Base-by-base conservation (phyloP, 2,329 filamentous ascomycete species). In the Diaporthe australafricana region DNA sequence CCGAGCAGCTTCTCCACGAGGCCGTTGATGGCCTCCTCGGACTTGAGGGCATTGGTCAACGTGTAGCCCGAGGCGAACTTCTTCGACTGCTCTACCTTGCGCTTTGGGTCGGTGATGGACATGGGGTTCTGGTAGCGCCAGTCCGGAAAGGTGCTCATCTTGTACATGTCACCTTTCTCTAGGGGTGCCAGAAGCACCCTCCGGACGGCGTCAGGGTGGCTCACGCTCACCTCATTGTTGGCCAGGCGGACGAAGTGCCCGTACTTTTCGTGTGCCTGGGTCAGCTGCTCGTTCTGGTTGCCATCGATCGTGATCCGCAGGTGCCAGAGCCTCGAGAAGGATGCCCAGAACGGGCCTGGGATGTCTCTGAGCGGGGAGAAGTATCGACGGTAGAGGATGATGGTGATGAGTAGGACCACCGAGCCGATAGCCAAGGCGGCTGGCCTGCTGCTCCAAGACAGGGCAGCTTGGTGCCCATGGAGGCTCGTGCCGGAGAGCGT, bases 111-210 rank as follows among this genome's bases (percentile, higher is more conserved):
- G 22, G 79, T 72, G 66, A 80, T 80, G 3, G 81, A 80, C 84
- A 85, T 85, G 52, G 79, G 80, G 40, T 80, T 82, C 27, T 82
- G 76, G 70, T 81, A 83, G 30, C 79, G 80, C 47, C 80, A 78
- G 74, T 85, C 82, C 14, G 83, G 83, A 27, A 84, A 72, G 11
- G 78, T 78, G 27, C 83, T 76, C 32, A 82, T 76, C 7, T 78
- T 76, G 74, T 83, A 83, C 79, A 78, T 81, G 45, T 55, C 38
- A 16, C 50, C 65, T 17, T 70, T 70, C 25, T 70, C 27, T 16
- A 70, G 38, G 20, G 68, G 40, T 42, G 57, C 35, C 30, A 57
- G 32, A 14, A 70, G 57, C 22, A 70, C 38, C 47, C 30, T 55
- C 16, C 50, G 53, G 68, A 66, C 7, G 16, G 57, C 55, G 17